Base-by-base conservation (phyloP, 148 eudicot species). In the Dysphania ambrosioides region DNA sequence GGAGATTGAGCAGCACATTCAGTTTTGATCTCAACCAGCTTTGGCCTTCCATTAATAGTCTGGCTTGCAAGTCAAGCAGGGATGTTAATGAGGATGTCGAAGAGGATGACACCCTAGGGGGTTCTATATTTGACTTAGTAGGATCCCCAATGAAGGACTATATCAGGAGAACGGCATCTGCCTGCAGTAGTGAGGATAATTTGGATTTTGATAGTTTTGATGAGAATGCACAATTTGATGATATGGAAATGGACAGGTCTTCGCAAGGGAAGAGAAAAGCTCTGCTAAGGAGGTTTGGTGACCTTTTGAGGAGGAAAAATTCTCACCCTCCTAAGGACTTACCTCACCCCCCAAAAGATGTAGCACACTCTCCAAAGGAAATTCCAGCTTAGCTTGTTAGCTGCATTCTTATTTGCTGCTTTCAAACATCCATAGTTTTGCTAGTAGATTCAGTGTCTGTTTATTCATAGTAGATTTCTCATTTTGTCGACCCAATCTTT, bases 111-210 rank as follows among this genome's bases (percentile, higher is more conserved):
- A 84, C 80, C 3, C 86, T 91, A 1, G 87, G 81, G 35, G 94
- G 90, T 55, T 93, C 97, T 0, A 89, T 91, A 63, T 91, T 93
- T 53, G 97, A 93, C 60, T 81, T 85, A 2, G 80, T 73, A 10
- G 82, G 72, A 21, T 72, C 85, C 8, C 90, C 88, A 9, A 77
- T 27, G 16, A 49, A 67, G 56, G 75, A 68, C 27, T 41, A 66
- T 47, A 83, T 76, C 29, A 56, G 79, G 7, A 79, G 82, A 34
- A 66, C 77, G 26, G 21, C 85, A n/a, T 76, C 85, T 5, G 70
- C 77, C 41, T 53, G 76, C 11, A 73, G 76, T 68, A 63, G 74
- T 34, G 81, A 57, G 56, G 81, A 83, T 63, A 66, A 77, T 8
- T 0, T 82, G 26, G 31, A 76, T 66, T 79, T 77, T 0, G 97